Base-by-base conservation (phyloP, 2,329 filamentous ascomycete species). In the Furcasterigmium furcatum region DNA sequence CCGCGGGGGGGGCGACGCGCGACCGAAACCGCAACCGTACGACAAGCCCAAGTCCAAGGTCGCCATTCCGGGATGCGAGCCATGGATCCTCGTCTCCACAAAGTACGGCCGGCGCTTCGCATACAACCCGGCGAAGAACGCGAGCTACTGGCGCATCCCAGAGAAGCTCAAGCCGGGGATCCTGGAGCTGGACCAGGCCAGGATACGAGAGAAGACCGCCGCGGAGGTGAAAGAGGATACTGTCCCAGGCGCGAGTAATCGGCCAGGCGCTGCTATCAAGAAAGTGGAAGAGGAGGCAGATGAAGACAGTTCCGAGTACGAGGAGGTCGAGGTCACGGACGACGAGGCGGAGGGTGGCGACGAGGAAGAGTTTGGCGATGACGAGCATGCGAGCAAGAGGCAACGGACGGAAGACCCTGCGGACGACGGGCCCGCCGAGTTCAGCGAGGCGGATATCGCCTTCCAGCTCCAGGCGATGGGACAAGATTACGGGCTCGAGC, bases 141-240 rank as follows among this genome's bases (percentile, higher is more conserved):
- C 91, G 54, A 97, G 91, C 65, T 91, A 91, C 65, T 99, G 95
- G 94, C 90, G 90, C 58, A 94, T 96, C 57, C 94, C 94, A 1
- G 82, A 89, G 45, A 85, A 94, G 62, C 76, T 99, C 29, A 85
- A 91, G 77, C 84, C 86, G 49, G 90, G 82, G 13, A 88, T 94
- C 44, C 55, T 85, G 42, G 77, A 82, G 51, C 71, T 89, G 45
- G 90, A 96, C 64, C 82, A 86, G 61, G 82, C 85, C 53, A 79
- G 81, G 48, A 85, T 85, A 67, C 71, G 81, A 68, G 66, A 77
- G 57, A 80, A 83, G 68, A 73, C 72, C 1, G 59, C 58, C 1
- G 60, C 56, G 3, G 50, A 58, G 27, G 46, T 51, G 20, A 55
- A 47, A 20, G 48, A 46, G 25, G n/a, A n/a, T n/a, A n/a, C n/a